Evolutionary conservation across 768 basidiomycete species (phyloP).

Genomic region (Cystofilobasidium bisporidii): DNA sequence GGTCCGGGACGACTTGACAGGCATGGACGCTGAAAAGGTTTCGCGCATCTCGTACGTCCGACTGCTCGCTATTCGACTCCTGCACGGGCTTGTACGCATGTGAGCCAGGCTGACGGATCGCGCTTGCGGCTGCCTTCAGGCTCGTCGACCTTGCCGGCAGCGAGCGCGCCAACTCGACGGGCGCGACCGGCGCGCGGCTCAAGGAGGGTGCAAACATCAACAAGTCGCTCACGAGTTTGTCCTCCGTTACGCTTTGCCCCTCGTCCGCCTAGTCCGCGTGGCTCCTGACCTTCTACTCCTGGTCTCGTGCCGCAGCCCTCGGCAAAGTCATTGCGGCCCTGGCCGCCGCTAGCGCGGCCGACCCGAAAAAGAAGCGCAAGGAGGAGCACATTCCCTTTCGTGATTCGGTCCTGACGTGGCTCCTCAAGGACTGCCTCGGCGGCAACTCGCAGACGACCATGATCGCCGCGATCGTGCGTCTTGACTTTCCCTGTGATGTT

Average conservation of each 20-base stretch:
- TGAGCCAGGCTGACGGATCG: not conserved
- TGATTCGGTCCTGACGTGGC: conserved; percentile 98
- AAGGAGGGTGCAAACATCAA: conserved; percentile 99
- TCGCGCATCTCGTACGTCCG: conserved; percentile 76
- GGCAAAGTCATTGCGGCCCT: conserved; percentile 79
- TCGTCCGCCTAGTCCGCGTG: not conserved
- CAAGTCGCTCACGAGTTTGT: conserved; percentile 66
- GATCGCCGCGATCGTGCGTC: conserved; percentile 81
- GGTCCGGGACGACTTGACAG: conserved; percentile 68
- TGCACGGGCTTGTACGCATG: too few species aligned
- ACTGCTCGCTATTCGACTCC: not conserved
- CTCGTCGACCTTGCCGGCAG: conserved; percentile 94
- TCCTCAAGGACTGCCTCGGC: conserved; percentile 92
- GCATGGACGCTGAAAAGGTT: conserved; percentile 95
- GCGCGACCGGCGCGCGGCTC: conserved; percentile 87
- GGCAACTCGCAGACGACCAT: conserved; percentile 96
- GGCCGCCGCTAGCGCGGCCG: conserved; percentile 54
- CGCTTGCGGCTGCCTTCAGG: conserved; percentile 41
- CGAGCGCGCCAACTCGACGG: conserved; percentile 93
- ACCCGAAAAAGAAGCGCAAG: conserved; percentile 51
- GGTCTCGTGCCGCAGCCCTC: not conserved
- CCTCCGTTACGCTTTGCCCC: not conserved
- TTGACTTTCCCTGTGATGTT: not conserved
- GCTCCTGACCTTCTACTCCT: too few species aligned
- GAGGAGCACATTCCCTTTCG: conserved; percentile 94